Percentiles rank a stretch among this genome's conserved stretches.
These are phyloP conservation scores for Hyphopichia burtonii DNA, from an alignment of 1,139 yeast genomes.

Conservation along the genomic window DNA sequence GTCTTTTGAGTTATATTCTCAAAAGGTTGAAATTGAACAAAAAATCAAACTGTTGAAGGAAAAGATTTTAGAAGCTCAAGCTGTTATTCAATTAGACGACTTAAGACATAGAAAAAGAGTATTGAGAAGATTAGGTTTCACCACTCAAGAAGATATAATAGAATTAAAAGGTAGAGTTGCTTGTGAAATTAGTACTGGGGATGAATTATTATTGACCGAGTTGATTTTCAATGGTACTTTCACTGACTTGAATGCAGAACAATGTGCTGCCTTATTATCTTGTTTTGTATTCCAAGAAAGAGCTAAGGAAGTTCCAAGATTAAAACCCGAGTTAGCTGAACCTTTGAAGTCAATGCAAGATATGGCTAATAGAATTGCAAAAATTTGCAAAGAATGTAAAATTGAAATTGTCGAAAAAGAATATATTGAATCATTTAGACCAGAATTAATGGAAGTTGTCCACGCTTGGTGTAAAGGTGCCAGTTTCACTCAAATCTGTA, in stretches of 20 bases:
- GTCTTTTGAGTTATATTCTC: conserved; percentile 61
- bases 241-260: conserved; percentile 82
- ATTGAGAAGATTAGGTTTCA: conserved; percentile 76
- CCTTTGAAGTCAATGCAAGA: conserved; percentile 85
- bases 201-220: conserved; percentile 85
- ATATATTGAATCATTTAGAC: conserved; percentile 85
- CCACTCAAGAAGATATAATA: conserved; percentile 79
- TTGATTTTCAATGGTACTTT: conserved; percentile 93
- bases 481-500: conserved; percentile 91
- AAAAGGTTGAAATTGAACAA: conserved; percentile 61
- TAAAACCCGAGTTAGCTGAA: conserved; percentile 84
- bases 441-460: conserved; percentile 95
- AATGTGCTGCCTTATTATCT: conserved; percentile 86
- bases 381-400: conserved; percentile 83
- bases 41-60: conserved; percentile 60
- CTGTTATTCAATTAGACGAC: conserved; percentile 92
- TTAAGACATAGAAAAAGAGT: conserved; percentile 90
- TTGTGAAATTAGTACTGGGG: conserved; percentile 95
- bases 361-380: conserved; percentile 88
- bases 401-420: conserved; percentile 88
- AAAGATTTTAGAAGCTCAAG: conserved; percentile 78
- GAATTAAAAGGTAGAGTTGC: conserved; percentile 95
- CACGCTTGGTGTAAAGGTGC: conserved; percentile 97
- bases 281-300: conserved; percentile 97
- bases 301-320: conserved; percentile 82